phyloP scores from a whole-genome alignment of 306 rosid genomes.

The Trifolium dubium region DNA sequence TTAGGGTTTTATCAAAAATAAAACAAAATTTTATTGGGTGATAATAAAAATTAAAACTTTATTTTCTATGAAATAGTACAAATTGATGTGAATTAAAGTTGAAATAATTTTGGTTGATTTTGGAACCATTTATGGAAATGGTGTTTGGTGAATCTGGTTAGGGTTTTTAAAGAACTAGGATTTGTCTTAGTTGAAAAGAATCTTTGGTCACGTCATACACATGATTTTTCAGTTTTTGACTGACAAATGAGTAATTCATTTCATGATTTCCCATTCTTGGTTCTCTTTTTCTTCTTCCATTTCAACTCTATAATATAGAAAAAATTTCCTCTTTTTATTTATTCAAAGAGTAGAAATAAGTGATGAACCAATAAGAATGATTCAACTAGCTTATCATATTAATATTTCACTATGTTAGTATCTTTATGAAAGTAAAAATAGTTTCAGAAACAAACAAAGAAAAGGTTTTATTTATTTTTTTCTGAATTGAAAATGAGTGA shows the following conservation, averaged over 20 bases:
- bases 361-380: conserved; percentile 48
- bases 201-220: conserved; percentile 89
- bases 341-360: conserved; percentile 43
- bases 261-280: conserved; percentile 62
- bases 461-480: conserved; percentile 29
- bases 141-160: conserved; percentile 58
- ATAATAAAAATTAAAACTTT: conserved; percentile 3
- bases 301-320: conserved; percentile 54
- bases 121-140: conserved; percentile 39
- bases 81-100: conserved; percentile 34
- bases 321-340: conserved; percentile 19
- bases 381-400: conserved; percentile 49
- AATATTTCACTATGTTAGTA: conserved; percentile 50
- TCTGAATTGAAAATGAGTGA: conserved; percentile 23
- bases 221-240: conserved; percentile 71
- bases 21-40: neutral
- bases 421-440: conserved; percentile 51
- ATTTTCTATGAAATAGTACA: conserved; percentile 20
- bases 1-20: conserved; percentile 59
- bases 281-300: conserved; percentile 46
- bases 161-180: conserved; percentile 63
- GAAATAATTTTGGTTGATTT: conserved; percentile 45
- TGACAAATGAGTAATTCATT: conserved; percentile 67
- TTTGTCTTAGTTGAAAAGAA: conserved; percentile 54
- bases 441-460: conserved; percentile 3